Evolutionary conservation across 164 flowering plant genomes (phyloP).

Genomic region (Umbellularia californica): DNA sequence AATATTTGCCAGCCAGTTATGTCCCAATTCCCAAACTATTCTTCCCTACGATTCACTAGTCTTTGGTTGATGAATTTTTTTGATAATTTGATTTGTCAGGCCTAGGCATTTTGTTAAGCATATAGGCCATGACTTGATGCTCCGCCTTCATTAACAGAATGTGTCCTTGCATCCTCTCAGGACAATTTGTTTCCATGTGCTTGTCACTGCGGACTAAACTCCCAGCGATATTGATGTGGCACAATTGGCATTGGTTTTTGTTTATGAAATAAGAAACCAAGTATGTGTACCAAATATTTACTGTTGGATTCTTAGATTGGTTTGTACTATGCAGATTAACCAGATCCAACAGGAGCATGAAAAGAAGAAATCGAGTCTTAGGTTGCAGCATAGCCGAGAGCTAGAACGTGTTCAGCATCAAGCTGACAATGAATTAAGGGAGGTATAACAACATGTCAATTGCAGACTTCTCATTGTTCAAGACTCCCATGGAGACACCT

Average conservation of each 20-base stretch:
- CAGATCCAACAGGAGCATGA: constrained; percentile 56
- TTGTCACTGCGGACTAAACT: not conserved
- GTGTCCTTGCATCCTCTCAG: not conserved
- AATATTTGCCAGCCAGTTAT: too few species aligned
- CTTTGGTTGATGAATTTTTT: too few species aligned
- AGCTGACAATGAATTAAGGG: constrained; percentile 69
- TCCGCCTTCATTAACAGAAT: not conserved
- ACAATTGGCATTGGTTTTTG: not conserved
- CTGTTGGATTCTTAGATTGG: not conserved
- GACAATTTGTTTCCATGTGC: not conserved
- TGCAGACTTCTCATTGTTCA: not conserved
- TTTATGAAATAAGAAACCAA: not conserved
- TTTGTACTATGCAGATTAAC: constrained; percentile 38
- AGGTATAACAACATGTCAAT: constrained; percentile 36
- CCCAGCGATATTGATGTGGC: not conserved
- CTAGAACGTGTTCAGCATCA: constrained; percentile 46
- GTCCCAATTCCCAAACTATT: too few species aligned
- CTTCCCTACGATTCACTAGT: too few species aligned
- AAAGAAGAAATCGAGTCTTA: constrained; percentile 42
- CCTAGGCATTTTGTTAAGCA: too few species aligned
- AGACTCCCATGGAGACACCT: not conserved
- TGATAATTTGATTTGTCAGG: too few species aligned
- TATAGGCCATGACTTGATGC: too few species aligned
- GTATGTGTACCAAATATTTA: not conserved
- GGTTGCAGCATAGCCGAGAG: constrained; percentile 54